Base-by-base conservation (phyloP, 208 protist species). In the Acanthamoeba lenticulata region DNA sequence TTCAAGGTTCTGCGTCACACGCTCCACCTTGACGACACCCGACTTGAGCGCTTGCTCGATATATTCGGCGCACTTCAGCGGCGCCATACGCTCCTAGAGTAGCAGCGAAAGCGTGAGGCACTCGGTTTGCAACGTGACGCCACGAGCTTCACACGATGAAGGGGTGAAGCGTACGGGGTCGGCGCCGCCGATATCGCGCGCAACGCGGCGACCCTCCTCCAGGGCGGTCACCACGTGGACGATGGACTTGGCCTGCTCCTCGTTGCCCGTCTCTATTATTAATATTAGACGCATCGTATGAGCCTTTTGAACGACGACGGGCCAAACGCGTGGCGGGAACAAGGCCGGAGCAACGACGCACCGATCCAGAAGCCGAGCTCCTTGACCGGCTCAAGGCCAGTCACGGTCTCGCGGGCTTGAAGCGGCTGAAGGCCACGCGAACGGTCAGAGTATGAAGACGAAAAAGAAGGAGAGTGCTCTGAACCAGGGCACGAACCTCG, bases 11-110 rank as follows among this genome's bases (percentile, higher is more conserved):
- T 67, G 60, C 4, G 83, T 67, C 27, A 77, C 72, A 1, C 77
- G 34, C 21, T 52, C 62, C 40, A 88, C 79, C 79, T 29, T 91
- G 27, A 38, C 42, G 7, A 65, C 52, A 92, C 40, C 44, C 24
- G 45, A 45, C 55, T 83, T 79, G 55, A 94, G 77, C 24, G 67
- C 34, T 47, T 95, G 45, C 36, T 45, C 1, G 29, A 95, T 42
- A 69, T 95, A 94, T 3, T 93, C 69, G 42, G 90, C 88, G 21
- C 34, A 62, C 21, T 40, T 85, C 19, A 24, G 83, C 1, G 94
- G 94, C 5, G 94, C 57, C 88, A 94, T 94, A 40, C 94, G 85
- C 32, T 95, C 79, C 67, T 77, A 60, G 27, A 21, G 4, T n/a
- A 21, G 52, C 17, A 65, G 27, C 52, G 15, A n/a, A 60, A 24